Percentiles rank a stretch among this genome's conserved stretches.
These are phyloP conservation scores for Apodospora peruviana DNA, from an alignment of 495 filamentous ascomycete species.

Conservation along the genomic window DNA sequence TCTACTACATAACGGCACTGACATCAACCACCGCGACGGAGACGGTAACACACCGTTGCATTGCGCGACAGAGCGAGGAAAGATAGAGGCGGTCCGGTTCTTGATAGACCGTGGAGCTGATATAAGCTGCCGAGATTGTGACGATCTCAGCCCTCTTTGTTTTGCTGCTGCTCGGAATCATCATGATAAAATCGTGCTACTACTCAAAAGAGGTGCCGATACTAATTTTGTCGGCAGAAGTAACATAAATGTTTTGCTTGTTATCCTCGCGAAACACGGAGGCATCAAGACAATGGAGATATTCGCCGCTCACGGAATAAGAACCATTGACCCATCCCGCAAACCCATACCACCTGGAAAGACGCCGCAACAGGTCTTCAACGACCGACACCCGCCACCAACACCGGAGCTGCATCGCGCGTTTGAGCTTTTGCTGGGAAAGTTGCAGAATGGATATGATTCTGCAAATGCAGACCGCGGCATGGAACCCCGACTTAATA, in stretches of 20 bases:
- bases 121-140: slow-evolving; percentile 3
- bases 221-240: slow-evolving; percentile 2
- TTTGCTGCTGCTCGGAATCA: neutral
- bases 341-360: neutral
- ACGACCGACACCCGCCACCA: neutral
- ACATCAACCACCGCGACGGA: neutral
- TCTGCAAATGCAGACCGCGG: too few species aligned
- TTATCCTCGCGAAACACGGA: neutral
- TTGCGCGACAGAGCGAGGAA: neutral
- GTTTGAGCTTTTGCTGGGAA: slow-evolving; percentile 5
- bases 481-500: too few species aligned
- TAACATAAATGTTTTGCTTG: neutral
- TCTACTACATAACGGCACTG: slow-evolving; percentile 10
- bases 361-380: slow-evolving; percentile 3
- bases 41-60: slow-evolving; percentile 2
- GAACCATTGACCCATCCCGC: neutral
- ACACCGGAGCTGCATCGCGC: neutral
- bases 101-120: slow-evolving; percentile 3
- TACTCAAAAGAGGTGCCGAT: neutral
- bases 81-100: neutral
- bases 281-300: neutral
- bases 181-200: neutral
- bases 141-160: neutral
- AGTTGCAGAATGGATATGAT: neutral
- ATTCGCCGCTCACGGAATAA: neutral